These are phyloP conservation scores for Mucor racemosus DNA, from an alignment of 371 early-diverging fungal genomes.

Conservation along the genomic window DNA sequence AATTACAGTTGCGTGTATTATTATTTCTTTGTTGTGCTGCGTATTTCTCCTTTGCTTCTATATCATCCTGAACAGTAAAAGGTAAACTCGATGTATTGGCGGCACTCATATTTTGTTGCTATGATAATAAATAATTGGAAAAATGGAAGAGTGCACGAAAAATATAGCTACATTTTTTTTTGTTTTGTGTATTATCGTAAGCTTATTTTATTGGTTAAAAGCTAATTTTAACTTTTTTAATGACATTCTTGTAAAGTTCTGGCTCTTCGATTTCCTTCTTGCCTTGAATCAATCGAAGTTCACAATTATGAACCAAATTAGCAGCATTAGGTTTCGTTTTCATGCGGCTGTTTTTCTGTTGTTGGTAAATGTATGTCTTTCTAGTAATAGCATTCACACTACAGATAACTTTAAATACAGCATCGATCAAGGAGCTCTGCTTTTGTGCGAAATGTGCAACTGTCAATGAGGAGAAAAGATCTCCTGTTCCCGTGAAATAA, in stretches of 20 bases:
- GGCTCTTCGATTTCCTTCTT: conserved; percentile 67
- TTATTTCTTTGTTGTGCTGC: conserved; percentile 13
- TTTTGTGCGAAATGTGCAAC: conserved; percentile 59
- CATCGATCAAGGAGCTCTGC: conserved; percentile 31
- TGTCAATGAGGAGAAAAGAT: conserved; percentile 81
- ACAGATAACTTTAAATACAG: conserved; percentile 64
- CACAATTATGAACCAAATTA: conserved; percentile 57
- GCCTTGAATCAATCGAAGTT: conserved; percentile 69
- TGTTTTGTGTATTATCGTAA: neutral
- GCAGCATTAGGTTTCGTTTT: conserved; percentile 39
- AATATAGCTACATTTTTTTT: neutral
- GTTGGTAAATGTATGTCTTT: conserved; percentile 61
- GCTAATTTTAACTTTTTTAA: conserved; percentile 10
- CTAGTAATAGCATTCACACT: conserved; percentile 76
- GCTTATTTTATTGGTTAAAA: neutral
- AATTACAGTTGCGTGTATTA: conserved; percentile 1
- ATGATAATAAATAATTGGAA: neutral
- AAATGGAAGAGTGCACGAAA: neutral
- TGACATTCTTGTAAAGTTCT: conserved; percentile 22
- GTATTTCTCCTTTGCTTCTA: conserved; percentile 27
- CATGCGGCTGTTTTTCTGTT: conserved; percentile 29
- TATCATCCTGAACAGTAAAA: conserved; percentile 31
- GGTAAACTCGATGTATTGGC: conserved; percentile 17
- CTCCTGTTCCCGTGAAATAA: conserved; percentile 93
- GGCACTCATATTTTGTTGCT: conserved; percentile 8